Percentiles rank a stretch among this genome's conserved stretches.
These are phyloP conservation scores for Noccaea bulbosa DNA, from an alignment of 345 rosid genomes.

Conservation along the genomic window DNA sequence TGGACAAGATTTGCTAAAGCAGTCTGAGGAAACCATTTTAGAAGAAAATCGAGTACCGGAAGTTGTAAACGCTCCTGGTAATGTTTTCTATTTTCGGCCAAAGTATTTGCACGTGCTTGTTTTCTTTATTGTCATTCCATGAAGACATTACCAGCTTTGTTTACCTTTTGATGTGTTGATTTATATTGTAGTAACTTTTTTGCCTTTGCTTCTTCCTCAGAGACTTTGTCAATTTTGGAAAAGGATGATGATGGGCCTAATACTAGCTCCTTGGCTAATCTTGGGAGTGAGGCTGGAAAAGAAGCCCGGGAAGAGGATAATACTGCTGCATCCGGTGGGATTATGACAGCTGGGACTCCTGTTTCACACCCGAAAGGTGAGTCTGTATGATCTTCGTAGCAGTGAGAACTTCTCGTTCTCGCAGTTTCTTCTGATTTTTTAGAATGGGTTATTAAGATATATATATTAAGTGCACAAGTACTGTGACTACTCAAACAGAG, in stretches of 20 bases:
- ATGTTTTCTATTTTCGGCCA: constrained; percentile 17
- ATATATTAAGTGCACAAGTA: not conserved
- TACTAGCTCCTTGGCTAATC: constrained; percentile 33
- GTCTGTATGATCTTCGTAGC: constrained; percentile 19
- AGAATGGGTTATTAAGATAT: constrained; percentile 2
- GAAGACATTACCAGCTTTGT: not conserved
- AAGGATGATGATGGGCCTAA: constrained; percentile 23
- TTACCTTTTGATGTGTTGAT: constrained; percentile 21
- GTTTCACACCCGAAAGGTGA: constrained; percentile 33
- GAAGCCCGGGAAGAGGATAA: constrained; percentile 33
- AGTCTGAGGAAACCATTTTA: constrained; percentile 35
- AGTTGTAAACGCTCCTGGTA: constrained; percentile 52
- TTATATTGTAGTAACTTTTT: constrained; percentile 4
- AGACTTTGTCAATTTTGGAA: constrained; percentile 18
- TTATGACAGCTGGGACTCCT: constrained; percentile 32
- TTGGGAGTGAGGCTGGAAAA: constrained; percentile 32
- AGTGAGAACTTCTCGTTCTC: constrained; percentile 3
- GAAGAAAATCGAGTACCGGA: constrained; percentile 46
- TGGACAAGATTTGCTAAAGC: constrained; percentile 34
- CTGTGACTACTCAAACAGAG: constrained; percentile 5
- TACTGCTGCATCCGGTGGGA: constrained; percentile 22
- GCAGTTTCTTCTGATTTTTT: constrained; percentile 15
- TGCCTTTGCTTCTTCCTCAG: constrained; percentile 28
- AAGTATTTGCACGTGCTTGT: constrained; percentile 18
- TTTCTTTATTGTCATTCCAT: constrained; percentile 7